phyloP scores from a whole-genome alignment of 2,329 filamentous ascomycete genomes.

The Aspergillus sp. region DNA sequence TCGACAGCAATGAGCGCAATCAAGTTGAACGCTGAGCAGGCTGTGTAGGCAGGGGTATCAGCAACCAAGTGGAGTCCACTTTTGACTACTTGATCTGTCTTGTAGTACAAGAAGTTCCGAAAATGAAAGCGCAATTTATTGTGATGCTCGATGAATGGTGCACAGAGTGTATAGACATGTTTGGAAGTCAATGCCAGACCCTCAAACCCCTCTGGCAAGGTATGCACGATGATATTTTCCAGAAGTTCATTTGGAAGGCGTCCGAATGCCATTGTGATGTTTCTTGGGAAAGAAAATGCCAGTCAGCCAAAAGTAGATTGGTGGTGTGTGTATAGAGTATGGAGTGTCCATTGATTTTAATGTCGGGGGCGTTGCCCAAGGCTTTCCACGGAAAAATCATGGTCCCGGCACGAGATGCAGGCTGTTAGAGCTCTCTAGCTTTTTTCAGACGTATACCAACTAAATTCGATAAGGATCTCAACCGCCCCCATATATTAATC shows the following conservation, averaged over 20 bases:
- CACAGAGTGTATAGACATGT: slow-evolving; percentile 13
- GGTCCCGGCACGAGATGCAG: background rate
- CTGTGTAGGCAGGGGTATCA: slow-evolving; percentile 2
- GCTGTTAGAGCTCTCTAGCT: no score
- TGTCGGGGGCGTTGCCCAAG: background rate
- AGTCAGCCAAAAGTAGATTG: background rate
- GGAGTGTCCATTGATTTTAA: background rate
- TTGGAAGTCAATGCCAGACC: slow-evolving; percentile 18
- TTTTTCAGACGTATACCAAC: no score
- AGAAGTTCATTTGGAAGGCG: slow-evolving; percentile 13
- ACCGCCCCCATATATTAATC: no score
- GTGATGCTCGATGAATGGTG: slow-evolving; percentile 14
- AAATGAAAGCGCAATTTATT: slow-evolving; percentile 17
- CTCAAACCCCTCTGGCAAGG: slow-evolving; percentile 17
- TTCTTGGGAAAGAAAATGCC: no score
- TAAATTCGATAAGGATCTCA: no score
- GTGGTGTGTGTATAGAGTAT: background rate
- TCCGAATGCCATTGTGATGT: no score
- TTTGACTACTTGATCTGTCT: slow-evolving; percentile 3
- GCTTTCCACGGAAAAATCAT: background rate
- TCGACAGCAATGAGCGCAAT: slow-evolving; percentile 16
- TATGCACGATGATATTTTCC: slow-evolving; percentile 10
- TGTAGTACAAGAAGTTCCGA: slow-evolving; percentile 12
- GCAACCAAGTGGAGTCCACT: background rate
- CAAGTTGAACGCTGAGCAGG: slow-evolving; percentile 14